Conservation (phyloP, 176 grass and related monocot species). For the Avena eriantha region DNA sequence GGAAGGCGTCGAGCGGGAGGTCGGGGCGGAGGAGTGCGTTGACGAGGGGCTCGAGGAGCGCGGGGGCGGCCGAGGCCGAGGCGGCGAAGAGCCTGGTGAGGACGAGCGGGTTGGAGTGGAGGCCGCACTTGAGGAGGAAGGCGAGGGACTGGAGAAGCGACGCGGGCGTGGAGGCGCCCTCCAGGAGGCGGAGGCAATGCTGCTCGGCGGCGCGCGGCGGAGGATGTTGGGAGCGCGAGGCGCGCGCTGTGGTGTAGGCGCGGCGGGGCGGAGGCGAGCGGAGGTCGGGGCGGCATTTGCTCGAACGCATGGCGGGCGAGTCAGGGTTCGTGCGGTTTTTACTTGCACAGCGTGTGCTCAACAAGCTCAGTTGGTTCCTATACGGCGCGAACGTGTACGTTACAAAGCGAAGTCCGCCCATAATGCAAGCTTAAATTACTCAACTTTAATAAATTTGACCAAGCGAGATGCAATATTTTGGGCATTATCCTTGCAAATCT, state of each 20-base stretch:
- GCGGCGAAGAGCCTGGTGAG: constrained; percentile 56
- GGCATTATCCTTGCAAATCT: neutral
- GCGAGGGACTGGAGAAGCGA: constrained; percentile 47
- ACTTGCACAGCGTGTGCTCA: neutral
- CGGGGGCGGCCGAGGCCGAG: constrained; percentile 42
- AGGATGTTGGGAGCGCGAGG: neutral
- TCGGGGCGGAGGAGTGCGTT: constrained; percentile 42
- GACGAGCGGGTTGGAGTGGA: constrained; percentile 55
- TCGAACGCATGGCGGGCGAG: constrained; percentile 4
- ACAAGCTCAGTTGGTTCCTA: neutral
- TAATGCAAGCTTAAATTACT: neutral
- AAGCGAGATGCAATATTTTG: neutral
- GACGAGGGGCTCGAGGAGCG: constrained; percentile 65
- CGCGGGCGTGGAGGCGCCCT: constrained; percentile 12
- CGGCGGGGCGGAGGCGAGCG: neutral
- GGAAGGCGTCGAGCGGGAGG: constrained; percentile 52
- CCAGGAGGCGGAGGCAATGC: constrained; percentile 62
- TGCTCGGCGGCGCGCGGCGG: constrained; percentile 52
- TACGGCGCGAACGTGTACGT: neutral
- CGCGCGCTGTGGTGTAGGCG: constrained; percentile 8
- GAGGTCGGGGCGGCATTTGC: constrained; percentile 24
- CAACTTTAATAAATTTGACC: neutral
- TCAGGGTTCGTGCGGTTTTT: neutral
- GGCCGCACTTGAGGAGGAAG: constrained; percentile 57
- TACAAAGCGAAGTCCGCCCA: neutral